Evolutionary conservation across 805 yeast genomes (phyloP).

Genomic region (Saccharomycopsis fermentans): DNA sequence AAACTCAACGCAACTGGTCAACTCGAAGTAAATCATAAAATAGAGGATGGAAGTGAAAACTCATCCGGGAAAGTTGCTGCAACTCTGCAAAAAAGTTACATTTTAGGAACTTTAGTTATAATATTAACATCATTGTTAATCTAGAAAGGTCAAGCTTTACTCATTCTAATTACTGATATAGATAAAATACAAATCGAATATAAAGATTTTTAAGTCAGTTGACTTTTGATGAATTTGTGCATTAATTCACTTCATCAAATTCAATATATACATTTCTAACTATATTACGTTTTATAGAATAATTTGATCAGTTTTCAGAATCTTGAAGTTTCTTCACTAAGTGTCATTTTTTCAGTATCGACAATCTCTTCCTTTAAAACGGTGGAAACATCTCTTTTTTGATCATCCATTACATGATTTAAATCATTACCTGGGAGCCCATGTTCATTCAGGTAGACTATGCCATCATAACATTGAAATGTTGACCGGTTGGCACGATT

Average conservation of each 20-base stretch:
- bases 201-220: too few relatives aligned
- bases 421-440: not conserved
- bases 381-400: not conserved
- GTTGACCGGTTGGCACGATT: slow-evolving; percentile 8
- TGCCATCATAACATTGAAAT: slow-evolving; percentile 4
- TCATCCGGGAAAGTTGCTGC: not conserved
- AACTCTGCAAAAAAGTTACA: not conserved
- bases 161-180: not conserved
- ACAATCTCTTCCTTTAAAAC: not conserved
- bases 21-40: not conserved
- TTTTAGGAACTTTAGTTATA: not conserved
- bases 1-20: not conserved
- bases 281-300: not conserved
- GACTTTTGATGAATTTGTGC: too few relatives aligned
- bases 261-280: too few relatives aligned
- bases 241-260: too few relatives aligned
- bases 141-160: not conserved
- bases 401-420: not conserved
- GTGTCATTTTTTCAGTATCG: not conserved
- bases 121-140: not conserved
- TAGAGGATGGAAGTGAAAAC: not conserved
- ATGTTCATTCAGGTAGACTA: not conserved
- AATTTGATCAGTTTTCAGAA: not conserved
- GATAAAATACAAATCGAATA: not conserved
- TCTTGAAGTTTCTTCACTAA: not conserved